Evolutionary conservation across 2,329 filamentous ascomycete species (phyloP).

Genomic region (Pseudophaeomoniella oleicola): DNA sequence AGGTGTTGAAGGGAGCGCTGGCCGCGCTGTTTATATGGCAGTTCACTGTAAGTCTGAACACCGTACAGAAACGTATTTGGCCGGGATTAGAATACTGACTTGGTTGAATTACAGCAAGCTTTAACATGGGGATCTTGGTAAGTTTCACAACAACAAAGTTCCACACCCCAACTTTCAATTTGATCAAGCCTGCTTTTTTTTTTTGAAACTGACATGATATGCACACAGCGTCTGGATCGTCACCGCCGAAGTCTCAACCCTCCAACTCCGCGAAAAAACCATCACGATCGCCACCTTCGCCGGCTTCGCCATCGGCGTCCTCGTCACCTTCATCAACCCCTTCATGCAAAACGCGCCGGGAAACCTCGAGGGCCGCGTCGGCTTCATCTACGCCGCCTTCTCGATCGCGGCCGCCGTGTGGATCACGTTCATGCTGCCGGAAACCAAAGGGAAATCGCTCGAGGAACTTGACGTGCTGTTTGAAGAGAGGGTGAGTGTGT

Average conservation of each 20-base stretch:
- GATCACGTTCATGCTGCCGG: constrained; percentile 14
- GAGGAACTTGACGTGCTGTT: constrained; percentile 18
- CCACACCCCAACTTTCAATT: no score
- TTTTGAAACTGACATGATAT: no score
- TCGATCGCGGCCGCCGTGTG: constrained; percentile 12
- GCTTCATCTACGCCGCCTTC: constrained; percentile 5
- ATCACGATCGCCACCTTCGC: constrained; percentile 13
- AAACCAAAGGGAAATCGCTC: constrained; percentile 11
- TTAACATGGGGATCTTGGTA: background rate
- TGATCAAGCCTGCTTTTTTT: no score
- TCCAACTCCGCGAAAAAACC: constrained; percentile 15
- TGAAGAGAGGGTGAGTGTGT: constrained; percentile 6
- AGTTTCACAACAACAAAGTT: no score
- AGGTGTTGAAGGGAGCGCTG: background rate
- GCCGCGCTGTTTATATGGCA: background rate
- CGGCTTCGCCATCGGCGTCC: constrained; percentile 13
- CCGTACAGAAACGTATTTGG: no score
- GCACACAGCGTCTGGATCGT: constrained; percentile 15
- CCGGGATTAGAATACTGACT: no score
- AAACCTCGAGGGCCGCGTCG: constrained; percentile 5
- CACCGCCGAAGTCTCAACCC: constrained; percentile 15
- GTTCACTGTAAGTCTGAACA: no score
- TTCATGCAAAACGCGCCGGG: constrained; percentile 16
- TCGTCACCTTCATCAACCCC: constrained; percentile 17
- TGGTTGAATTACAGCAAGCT: no score